A percentile compares a stretch with the other conserved stretches of the same genome.
Conservation (phyloP, 495 filamentous ascomycete species). For the Aspergillus nidulans region DNA sequence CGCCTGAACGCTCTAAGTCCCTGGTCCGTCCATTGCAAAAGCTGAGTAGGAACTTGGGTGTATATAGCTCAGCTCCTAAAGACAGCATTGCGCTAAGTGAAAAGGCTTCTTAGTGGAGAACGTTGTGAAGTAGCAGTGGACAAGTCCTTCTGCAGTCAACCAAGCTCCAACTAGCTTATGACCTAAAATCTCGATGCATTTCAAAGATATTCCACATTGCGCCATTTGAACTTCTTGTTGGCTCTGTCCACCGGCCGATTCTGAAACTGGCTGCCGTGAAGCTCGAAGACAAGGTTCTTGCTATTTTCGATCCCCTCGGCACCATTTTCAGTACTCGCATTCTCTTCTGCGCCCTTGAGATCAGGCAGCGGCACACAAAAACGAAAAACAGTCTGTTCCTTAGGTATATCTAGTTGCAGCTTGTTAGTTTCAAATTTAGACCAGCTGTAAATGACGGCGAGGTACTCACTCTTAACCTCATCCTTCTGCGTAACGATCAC, state of each 20-base stretch:
- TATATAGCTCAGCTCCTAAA: too few species aligned
- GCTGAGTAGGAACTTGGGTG: neutral
- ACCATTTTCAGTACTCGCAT: conserved; percentile 6
- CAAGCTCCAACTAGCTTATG: neutral
- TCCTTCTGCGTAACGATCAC: conserved; percentile 67
- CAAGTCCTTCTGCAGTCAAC: neutral
- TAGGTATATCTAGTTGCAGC: conserved; percentile 59
- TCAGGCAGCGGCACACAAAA: conserved; percentile 59
- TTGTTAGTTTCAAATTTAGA: neutral
- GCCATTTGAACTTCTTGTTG: conserved; percentile 84
- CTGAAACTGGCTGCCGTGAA: conserved; percentile 84
- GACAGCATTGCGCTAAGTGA: too few species aligned
- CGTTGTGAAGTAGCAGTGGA: neutral
- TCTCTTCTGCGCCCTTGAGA: conserved; percentile 11
- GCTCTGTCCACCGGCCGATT: conserved; percentile 77
- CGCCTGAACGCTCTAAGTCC: neutral
- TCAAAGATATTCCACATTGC: conserved; percentile 66
- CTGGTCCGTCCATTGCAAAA: neutral
- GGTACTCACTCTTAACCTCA: conserved; percentile 55
- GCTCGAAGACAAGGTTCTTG: conserved; percentile 67
- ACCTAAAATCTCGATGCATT: neutral
- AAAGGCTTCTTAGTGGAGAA: too few species aligned
- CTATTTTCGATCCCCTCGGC: neutral
- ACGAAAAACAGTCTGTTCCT: conserved; percentile 82
- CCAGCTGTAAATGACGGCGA: conserved; percentile 1